Conservation (phyloP, 176 grass and related monocot genomes). For the Echinochloa phyllopogon region DNA sequence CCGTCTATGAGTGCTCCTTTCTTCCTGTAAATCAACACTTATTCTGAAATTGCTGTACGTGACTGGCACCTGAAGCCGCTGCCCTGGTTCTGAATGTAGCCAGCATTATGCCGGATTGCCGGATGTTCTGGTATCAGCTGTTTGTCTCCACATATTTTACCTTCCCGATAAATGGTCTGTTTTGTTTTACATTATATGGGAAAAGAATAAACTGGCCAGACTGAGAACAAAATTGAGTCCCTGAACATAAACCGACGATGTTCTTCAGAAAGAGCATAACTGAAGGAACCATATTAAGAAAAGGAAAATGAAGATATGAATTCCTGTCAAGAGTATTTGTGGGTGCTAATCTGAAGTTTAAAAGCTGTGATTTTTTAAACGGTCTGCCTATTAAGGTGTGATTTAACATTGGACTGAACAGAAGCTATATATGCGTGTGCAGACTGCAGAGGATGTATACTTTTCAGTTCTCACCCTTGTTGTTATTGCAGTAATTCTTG, state of each 20-base stretch:
- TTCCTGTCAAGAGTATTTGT: background rate
- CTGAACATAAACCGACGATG: background rate
- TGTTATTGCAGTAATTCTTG: background rate
- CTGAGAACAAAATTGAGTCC: background rate
- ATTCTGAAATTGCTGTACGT: conserved; percentile 5
- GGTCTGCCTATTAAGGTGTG: background rate
- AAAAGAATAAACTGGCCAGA: background rate
- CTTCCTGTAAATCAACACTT: background rate
- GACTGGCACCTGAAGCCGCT: conserved; percentile 10
- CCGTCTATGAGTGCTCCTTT: conserved; percentile 4
- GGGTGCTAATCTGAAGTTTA: background rate
- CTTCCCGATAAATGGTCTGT: background rate
- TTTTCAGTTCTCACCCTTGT: background rate
- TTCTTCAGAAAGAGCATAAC: background rate
- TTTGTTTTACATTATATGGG: background rate
- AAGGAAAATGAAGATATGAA: background rate
- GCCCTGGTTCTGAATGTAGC: background rate
- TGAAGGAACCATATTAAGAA: background rate
- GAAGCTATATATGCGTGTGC: background rate
- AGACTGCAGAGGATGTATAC: background rate
- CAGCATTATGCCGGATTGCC: background rate
- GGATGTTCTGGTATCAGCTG: background rate
- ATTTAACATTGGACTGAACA: background rate
- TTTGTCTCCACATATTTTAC: background rate
- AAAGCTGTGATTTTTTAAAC: background rate